Evolutionary conservation across 257 asterid genomes (phyloP).

Genomic region (Ballota nigra): DNA sequence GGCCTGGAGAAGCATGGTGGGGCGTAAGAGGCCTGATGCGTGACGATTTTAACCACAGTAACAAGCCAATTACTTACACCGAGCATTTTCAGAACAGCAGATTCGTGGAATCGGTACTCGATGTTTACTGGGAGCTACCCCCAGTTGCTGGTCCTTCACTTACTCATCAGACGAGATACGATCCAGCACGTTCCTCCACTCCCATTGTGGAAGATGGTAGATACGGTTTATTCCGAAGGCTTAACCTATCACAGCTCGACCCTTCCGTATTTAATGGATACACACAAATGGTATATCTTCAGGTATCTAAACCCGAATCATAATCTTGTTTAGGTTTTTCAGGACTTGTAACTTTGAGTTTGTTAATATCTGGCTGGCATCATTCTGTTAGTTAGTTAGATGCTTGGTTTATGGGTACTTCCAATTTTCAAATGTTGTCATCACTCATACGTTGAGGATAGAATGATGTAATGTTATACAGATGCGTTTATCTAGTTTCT

Average conservation of each 20-base stretch:
- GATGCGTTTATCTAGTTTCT: not conserved
- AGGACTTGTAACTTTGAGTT: slow-evolving; percentile 25
- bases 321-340: slow-evolving; percentile 22
- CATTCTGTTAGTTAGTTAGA: slow-evolving; percentile 20
- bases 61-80: slow-evolving; percentile 55
- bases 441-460: not conserved
- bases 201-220: slow-evolving; percentile 93
- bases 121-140: slow-evolving; percentile 94
- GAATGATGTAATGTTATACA: slow-evolving; percentile 8
- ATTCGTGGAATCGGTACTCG: slow-evolving; percentile 80
- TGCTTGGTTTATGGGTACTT: slow-evolving; percentile 13
- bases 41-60: slow-evolving; percentile 88
- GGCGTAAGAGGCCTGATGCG: slow-evolving; percentile 92
- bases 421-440: not conserved
- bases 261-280: slow-evolving; percentile 86
- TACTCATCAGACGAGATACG: slow-evolving; percentile 92
- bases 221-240: slow-evolving; percentile 66
- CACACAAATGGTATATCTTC: slow-evolving; percentile 97
- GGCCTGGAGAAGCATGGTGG: slow-evolving; percentile 98
- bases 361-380: slow-evolving; percentile 25
- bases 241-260: slow-evolving; percentile 64
- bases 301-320: slow-evolving; percentile 59
- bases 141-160: slow-evolving; percentile 98
- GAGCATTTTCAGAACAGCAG: slow-evolving; percentile 87
- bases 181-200: slow-evolving; percentile 76